Percentiles rank a stretch among this genome's conserved stretches.
Conservation (phyloP, 108 stramenopile species). For the Skeletonema marinoi region DNA sequence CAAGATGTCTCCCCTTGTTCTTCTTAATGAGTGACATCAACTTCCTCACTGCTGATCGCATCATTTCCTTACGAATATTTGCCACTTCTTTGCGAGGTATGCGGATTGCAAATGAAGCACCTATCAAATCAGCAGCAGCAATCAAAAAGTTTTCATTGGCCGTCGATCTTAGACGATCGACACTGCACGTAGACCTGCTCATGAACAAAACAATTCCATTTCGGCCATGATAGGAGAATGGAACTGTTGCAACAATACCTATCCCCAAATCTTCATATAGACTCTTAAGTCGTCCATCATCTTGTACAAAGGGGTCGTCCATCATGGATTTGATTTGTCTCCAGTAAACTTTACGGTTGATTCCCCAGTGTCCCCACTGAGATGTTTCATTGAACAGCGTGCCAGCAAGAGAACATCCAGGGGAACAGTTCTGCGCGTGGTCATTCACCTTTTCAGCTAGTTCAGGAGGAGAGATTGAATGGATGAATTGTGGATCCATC, state of each 20-base stretch:
- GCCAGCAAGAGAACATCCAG: conserved; percentile 15
- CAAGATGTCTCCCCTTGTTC: neutral
- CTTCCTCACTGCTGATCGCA: conserved; percentile 13
- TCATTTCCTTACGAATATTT: neutral
- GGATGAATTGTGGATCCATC: conserved; percentile 18
- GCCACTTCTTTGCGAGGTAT: conserved; percentile 1
- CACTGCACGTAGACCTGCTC: conserved; percentile 16
- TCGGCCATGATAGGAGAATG: conserved; percentile 14
- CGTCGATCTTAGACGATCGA: neutral
- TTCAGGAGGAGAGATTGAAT: neutral
- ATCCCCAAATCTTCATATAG: conserved; percentile 20
- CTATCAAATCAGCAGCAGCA: conserved; percentile 25
- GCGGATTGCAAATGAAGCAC: conserved; percentile 21
- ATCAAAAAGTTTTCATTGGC: conserved; percentile 34
- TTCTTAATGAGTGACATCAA: neutral
- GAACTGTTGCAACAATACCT: conserved; percentile 37
- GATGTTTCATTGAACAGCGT: neutral
- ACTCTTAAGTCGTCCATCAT: conserved; percentile 20
- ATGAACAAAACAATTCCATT: conserved; percentile 42
- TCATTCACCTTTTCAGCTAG: neutral
- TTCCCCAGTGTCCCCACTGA: neutral
- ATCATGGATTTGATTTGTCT: conserved; percentile 22
- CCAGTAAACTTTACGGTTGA: conserved; percentile 17
- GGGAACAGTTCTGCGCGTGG: conserved; percentile 3
- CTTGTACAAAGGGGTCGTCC: conserved; percentile 39